These are phyloP conservation scores for Mantamonas sphyraenae DNA, from an alignment of 78 protist genomes.

Conservation along the genomic window DNA sequence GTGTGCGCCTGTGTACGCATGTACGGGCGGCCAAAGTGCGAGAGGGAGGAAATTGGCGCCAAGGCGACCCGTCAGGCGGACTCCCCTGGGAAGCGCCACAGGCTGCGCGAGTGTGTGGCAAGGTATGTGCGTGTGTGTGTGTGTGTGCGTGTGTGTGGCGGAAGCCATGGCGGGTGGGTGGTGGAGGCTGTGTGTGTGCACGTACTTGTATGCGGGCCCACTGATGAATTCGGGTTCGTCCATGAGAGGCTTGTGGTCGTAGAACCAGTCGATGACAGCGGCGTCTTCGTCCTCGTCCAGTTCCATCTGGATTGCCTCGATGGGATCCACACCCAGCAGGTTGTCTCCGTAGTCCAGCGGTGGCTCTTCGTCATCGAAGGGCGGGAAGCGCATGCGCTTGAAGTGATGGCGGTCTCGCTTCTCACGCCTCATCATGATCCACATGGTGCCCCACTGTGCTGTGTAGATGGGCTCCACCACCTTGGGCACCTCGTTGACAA, in stretches of 20 bases:
- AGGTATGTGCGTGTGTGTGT: not conserved
- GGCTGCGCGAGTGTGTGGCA: no score
- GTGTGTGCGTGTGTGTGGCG: no score
- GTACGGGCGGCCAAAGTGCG: no score
- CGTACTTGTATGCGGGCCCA: constrained; percentile 71
- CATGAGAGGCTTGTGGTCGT: constrained; percentile 86
- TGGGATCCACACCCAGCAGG: constrained; percentile 90
- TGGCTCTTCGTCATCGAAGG: constrained; percentile 97
- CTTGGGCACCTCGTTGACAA: constrained; percentile 95
- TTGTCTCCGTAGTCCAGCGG: constrained; percentile 98
- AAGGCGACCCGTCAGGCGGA: no score
- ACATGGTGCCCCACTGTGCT: constrained; percentile 99
- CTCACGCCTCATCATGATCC: constrained; percentile 98
- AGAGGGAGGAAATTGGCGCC: no score
- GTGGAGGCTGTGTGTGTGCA: no score
- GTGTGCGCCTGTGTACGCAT: no score
- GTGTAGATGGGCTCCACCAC: constrained; percentile 96
- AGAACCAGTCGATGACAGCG: constrained; percentile 93
- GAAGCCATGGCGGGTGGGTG: no score
- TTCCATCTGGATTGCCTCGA: constrained; percentile 66
- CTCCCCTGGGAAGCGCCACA: no score
- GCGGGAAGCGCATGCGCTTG: constrained; percentile 94
- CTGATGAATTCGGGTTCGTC: constrained; percentile 68
- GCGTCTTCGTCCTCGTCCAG: constrained; percentile 76
- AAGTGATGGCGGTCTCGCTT: constrained; percentile 97